Evolutionary conservation across 306 rosid genomes (phyloP).

Genomic region (Quercus aquifolioides): DNA sequence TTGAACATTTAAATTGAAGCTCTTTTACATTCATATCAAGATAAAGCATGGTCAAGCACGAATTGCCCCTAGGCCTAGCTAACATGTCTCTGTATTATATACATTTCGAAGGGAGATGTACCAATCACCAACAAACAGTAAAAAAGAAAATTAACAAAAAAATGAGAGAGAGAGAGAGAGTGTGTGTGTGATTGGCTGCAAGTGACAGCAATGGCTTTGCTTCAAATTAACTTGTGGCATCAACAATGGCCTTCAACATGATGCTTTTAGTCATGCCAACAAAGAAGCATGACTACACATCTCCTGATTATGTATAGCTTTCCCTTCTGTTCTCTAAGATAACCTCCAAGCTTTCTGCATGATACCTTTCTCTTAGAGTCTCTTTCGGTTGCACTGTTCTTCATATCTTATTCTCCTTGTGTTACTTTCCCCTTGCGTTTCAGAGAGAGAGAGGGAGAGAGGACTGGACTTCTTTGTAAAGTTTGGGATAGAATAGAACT

Average conservation of each 20-base stretch:
- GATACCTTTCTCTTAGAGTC: not conserved
- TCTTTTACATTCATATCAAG: not conserved
- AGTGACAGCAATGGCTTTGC: not conserved
- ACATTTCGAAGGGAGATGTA: not conserved
- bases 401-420: not conserved
- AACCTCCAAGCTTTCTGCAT: slow-evolving; percentile 3
- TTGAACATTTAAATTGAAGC: not conserved
- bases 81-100: not conserved
- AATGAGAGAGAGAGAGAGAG: not conserved
- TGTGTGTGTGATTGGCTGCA: not conserved
- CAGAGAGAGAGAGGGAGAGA: not conserved
- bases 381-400: not conserved
- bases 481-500: not conserved
- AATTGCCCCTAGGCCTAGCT: not conserved
- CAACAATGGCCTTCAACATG: not conserved
- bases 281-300: slow-evolving; percentile 5
- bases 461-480: not conserved
- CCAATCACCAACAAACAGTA: not conserved
- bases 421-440: not conserved
- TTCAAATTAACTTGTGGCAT: not conserved
- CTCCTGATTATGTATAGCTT: slow-evolving; percentile 7
- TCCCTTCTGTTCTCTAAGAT: slow-evolving; percentile 8
- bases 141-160: too few species aligned
- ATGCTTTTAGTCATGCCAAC: slow-evolving; percentile 8
- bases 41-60: not conserved